These are phyloP conservation scores for Endothia cerciana DNA, from an alignment of 2,329 filamentous ascomycete genomes.

Conservation along the genomic window DNA sequence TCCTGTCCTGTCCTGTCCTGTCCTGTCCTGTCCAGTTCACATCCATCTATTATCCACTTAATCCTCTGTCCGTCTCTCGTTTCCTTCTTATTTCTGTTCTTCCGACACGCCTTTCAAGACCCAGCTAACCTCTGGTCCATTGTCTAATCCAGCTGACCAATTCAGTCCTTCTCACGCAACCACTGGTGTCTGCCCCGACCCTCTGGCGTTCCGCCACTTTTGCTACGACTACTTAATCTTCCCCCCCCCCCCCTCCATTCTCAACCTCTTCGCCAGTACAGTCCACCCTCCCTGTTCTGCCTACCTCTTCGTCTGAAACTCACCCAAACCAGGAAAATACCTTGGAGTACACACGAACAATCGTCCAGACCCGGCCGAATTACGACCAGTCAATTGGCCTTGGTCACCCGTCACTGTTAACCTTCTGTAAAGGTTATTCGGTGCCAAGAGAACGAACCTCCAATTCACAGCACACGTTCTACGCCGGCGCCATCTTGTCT, in stretches of 20 bases:
- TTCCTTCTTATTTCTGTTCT: constrained; percentile 10
- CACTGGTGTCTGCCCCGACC: constrained; percentile 4
- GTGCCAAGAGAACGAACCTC: constrained; percentile 7
- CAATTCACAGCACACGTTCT: not conserved
- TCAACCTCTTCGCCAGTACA: not conserved
- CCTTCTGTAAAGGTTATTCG: not conserved
- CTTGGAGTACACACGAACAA: not conserved
- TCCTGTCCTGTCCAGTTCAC: constrained; percentile 11
- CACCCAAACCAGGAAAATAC: not conserved
- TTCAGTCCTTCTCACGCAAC: constrained; percentile 21
- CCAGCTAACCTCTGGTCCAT: not conserved
- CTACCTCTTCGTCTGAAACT: not conserved
- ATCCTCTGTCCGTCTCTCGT: constrained; percentile 14
- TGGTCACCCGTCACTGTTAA: not conserved
- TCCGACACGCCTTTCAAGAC: constrained; percentile 7
- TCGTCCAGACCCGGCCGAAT: not conserved
- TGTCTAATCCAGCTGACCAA: constrained; percentile 25
- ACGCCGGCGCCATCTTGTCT: constrained; percentile 12
- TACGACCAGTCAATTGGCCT: not conserved
- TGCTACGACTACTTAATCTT: constrained; percentile 12
- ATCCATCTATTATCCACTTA: constrained; percentile 2
- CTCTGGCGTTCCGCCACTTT: constrained; percentile 10
- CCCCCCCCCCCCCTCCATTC: not conserved
- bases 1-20: not conserved
- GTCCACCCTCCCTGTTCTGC: not conserved